Conservation (phyloP, 1,139 yeast genomes). For the Eremothecium coryli region DNA sequence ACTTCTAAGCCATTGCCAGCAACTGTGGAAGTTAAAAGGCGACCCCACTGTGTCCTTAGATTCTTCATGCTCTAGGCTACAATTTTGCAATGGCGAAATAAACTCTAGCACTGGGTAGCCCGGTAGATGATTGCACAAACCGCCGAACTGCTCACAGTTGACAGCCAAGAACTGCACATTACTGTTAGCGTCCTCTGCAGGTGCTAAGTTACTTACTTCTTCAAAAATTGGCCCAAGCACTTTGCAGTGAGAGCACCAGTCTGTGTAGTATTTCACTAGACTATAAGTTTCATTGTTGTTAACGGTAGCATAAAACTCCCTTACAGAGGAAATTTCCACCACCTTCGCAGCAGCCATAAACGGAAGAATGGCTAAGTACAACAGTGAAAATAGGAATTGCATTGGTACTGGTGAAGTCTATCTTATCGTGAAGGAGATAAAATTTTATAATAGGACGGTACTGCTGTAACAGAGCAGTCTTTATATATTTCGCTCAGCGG, state of each 20-base stretch:
- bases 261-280: constrained; percentile 43
- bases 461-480: too few relatives aligned
- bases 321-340: constrained; percentile 13
- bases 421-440: too few relatives aligned
- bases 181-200: constrained; percentile 7
- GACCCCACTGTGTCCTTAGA: too few relatives aligned
- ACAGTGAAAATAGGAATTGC: too few relatives aligned
- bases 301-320: constrained; percentile 23
- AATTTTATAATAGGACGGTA: too few relatives aligned
- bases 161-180: constrained; percentile 25
- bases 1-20: too few relatives aligned
- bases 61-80: too few relatives aligned
- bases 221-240: constrained; percentile 48
- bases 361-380: too few relatives aligned
- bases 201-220: constrained; percentile 14
- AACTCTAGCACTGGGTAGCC: constrained; percentile 30
- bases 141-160: constrained; percentile 29
- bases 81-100: constrained; percentile 13
- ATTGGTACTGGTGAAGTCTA: too few relatives aligned
- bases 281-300: constrained; percentile 22
- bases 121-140: constrained; percentile 24
- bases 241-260: constrained; percentile 70
- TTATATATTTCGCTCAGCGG: too few relatives aligned
- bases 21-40: too few relatives aligned
- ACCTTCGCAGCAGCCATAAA: neutral